Evolutionary conservation across 2,329 filamentous ascomycete genomes (phyloP).

Genomic region (Pyricularia grisea): DNA sequence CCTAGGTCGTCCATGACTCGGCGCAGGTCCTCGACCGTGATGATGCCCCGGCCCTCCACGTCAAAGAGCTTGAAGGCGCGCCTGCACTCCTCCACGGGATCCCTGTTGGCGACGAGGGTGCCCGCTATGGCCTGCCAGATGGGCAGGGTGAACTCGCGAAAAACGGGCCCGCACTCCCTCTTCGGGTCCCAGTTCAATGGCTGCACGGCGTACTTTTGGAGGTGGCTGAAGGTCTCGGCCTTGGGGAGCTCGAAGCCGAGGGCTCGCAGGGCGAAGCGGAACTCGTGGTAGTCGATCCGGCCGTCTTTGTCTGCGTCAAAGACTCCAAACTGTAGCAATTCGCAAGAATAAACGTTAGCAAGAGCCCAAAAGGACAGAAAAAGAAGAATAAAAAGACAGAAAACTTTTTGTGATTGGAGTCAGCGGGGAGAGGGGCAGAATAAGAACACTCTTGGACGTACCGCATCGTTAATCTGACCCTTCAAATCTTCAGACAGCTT

Average conservation of each 20-base stretch:
- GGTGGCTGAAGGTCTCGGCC: constrained; percentile 68
- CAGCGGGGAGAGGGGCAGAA: background rate
- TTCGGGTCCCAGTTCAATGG: constrained; percentile 48
- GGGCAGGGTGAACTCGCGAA: constrained; percentile 65
- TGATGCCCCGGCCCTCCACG: constrained; percentile 81
- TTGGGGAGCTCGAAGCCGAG: constrained; percentile 90
- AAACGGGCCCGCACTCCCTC: constrained; percentile 46
- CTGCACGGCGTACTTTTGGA: constrained; percentile 72
- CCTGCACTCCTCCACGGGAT: constrained; percentile 84
- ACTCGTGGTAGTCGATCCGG: constrained; percentile 94
- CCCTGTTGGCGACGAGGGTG: constrained; percentile 67
- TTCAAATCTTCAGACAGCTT: constrained; percentile 75
- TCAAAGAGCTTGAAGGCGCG: constrained; percentile 93
- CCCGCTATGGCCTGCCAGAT: constrained; percentile 71
- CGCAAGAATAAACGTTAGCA: background rate
- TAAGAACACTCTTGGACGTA: constrained; percentile 34
- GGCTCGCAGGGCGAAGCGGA: constrained; percentile 91
- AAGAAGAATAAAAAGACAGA: constrained; percentile 9
- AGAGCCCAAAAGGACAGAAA: background rate
- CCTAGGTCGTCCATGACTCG: constrained; percentile 85
- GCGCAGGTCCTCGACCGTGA: constrained; percentile 79
- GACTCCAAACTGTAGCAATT: constrained; percentile 63
- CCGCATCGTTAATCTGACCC: constrained; percentile 89
- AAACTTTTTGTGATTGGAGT: background rate
- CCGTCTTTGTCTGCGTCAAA: constrained; percentile 96